Evolutionary conservation across 148 eudicot species (phyloP), one percentile per base, ranked within the genome.

Genomic region (Fagopyrum tataricum): DNA sequence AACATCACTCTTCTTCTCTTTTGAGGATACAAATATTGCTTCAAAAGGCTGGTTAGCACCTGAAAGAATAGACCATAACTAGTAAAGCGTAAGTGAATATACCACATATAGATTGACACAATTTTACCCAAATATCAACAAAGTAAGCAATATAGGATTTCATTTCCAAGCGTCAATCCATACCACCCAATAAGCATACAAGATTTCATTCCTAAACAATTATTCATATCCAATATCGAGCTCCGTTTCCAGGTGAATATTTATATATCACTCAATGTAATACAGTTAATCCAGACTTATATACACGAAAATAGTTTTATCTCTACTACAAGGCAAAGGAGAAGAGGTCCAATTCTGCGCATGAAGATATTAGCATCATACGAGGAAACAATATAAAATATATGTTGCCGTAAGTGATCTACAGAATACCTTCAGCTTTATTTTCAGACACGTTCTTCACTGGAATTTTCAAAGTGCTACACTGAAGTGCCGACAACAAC

Each of bases 41-140:
- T 94, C 98, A 81, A 88, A 83, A 31, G 96, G 93, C 74, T 91
- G 85, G 61, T 67, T 82, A 73, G 90, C 90, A 80, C 98, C 98
- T 94, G 43, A 31, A 68, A 72, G 40, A 66, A 71, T 67, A 64
- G 42, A 62, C 37, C 58, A 73, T 26, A 44, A 26, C 21, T 7
- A 41, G 48, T 14, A 37, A 64, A 64, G 20, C 43, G 37, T 64
- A 64, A 64, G 69, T 39, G 37, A 26, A 26, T 9, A 21, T 18
- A n/a, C 26, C 62, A 8, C 31, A 21, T 46, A 46, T 13, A 46
- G 49, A 46, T 6, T 10, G 10, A 8, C 13, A 46, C 49, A 46
- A 8, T 5, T 46, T 31, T 31, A 31, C 37, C 37, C 37, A 46
- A 46, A 46, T 7, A 46, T 46, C 49, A 46, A 46, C 49, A 46